phyloP scores from a whole-genome alignment of 208 protist species.

The Wallacemonas sp. region DNA sequence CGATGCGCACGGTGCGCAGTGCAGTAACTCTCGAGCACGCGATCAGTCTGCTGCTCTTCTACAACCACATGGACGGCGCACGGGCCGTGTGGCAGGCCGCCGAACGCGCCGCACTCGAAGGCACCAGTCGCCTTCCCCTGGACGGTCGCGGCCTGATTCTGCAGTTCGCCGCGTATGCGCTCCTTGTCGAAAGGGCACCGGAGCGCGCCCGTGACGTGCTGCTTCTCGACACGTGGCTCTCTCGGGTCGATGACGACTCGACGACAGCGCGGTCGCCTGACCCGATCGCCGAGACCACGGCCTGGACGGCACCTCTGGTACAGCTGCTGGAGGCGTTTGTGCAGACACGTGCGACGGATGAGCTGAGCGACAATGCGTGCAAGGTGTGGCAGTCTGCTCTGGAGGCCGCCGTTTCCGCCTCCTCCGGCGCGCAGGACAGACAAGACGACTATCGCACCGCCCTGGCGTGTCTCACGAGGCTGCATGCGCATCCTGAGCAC shows the following conservation, averaged over 20 bases:
- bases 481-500: background rate
- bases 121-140: background rate
- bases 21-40: constrained; percentile 8
- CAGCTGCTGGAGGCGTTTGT: background rate
- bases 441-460: background rate
- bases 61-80: constrained; percentile 28
- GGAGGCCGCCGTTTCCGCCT: background rate
- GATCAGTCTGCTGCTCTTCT: constrained; percentile 29
- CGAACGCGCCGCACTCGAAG: constrained; percentile 12
- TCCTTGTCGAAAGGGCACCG: constrained; percentile 44
- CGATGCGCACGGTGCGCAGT: too few relatives aligned
- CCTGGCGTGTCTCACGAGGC: background rate
- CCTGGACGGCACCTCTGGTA: background rate
- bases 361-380: too few relatives aligned
- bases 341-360: too few relatives aligned
- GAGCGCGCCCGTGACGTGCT: constrained; percentile 41
- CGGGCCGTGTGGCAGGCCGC: constrained; percentile 32
- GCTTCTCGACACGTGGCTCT: constrained; percentile 21
- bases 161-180: constrained; percentile 39
- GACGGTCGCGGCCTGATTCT: constrained; percentile 24
- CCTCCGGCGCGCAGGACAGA: background rate
- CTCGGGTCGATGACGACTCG: too few relatives aligned
- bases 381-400: background rate
- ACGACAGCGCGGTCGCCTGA: too few relatives aligned
- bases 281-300: background rate